Evolutionary conservation across 129 eudicot genomes (phyloP), one percentile per base, ranked within the genome.

Genomic region (Lactuca saligna): DNA sequence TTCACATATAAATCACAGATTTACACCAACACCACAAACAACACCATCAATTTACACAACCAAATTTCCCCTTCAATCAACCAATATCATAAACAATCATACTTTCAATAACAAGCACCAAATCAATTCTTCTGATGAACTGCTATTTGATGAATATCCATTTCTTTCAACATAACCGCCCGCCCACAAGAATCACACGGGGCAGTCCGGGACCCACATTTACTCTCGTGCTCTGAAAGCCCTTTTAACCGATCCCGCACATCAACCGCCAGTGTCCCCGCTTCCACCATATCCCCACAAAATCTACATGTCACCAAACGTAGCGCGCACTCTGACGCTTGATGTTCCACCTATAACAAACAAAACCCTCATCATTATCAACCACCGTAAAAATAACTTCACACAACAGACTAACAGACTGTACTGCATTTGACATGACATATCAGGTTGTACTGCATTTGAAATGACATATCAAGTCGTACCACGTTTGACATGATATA

Each of bases 101-200:
- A 58, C 44, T 63, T 61, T 38, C 53, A 61, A 67, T 11, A 51
- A 31, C 57, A 29, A 41, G 25, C 25, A 29, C 15, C 20, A 50
- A 17, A 53, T 74, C 74, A 82, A 66, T 70, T 86, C 76, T 80
- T 86, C 69, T 76, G 98, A 71, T 93, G 98, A 37, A 93, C 98
- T 17, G 97, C 98, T 63, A 93, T 83, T 72, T 79, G 97, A 80
- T 93, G 99, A 62, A 93, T 93, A 10, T 93, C 95, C 99, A 93
- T 93, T 60, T 93, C 99, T 68, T 93, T 93, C 86, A 93, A 66
- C 99, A 93, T 93, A 17, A 93, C 99, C 3, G 99, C 72, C 65
- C 99, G 87, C 8, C 99, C 99, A 75, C 99, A 93, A 10, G 97
- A 93, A 73, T 89, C 97, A 15, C 99, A 93, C 2, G 99, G 98